Conservation (phyloP, 192 early-diverging fungal species). For the Backusella liffmaniae region DNA sequence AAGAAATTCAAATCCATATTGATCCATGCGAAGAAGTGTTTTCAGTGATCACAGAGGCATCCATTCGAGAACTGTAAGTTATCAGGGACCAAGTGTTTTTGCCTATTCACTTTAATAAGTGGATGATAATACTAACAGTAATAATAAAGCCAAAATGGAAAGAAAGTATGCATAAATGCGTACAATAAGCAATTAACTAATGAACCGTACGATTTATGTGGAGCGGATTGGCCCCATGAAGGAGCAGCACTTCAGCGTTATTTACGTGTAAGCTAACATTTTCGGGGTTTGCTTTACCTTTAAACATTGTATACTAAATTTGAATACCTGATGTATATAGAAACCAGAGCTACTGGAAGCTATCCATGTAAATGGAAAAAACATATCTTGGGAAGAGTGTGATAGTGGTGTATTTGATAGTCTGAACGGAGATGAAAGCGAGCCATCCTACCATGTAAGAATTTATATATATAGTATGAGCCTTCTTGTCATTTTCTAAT, state of each 20-base stretch:
- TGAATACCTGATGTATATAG: conserved; percentile 21
- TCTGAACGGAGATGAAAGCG: conserved; percentile 49
- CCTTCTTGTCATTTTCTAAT: not conserved
- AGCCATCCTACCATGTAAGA: conserved; percentile 58
- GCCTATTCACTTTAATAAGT: not conserved
- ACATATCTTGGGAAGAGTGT: conserved; percentile 65
- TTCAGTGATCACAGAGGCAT: conserved; percentile 13
- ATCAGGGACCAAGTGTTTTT: not conserved
- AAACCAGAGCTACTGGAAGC: conserved; percentile 47
- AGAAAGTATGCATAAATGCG: conserved; percentile 48
- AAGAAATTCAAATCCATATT: conserved; percentile 29
- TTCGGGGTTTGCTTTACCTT: not conserved
- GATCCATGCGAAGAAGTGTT: conserved; percentile 43
- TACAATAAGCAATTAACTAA: conserved; percentile 54
- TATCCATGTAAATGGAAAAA: conserved; percentile 49
- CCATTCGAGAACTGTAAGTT: not conserved
- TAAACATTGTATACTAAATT: not conserved
- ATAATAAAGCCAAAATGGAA: conserved; percentile 15
- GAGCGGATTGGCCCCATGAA: conserved; percentile 55
- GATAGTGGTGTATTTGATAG: conserved; percentile 39
- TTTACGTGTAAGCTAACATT: conserved; percentile 45
- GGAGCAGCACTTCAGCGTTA: conserved; percentile 43
- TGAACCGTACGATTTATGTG: conserved; percentile 48
- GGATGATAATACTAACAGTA: not conserved
- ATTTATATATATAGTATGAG: not conserved